Conservation (phyloP, 106 monocot species). For the Agapanthus africanus region DNA sequence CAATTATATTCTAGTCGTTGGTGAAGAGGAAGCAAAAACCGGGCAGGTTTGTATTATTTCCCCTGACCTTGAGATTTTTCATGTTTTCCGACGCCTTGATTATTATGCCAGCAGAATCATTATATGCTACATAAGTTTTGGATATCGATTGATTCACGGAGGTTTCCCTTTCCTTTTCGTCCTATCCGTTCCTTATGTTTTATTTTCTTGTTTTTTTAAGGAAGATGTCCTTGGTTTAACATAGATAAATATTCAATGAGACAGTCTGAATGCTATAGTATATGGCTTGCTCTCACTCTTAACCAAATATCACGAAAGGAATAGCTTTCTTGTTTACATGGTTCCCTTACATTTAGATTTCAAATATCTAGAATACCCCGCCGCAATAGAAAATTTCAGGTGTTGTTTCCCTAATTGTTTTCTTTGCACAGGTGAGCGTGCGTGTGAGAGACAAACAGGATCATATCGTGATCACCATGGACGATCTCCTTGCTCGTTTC, state of each 20-base stretch:
- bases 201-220: background rate
- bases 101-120: background rate
- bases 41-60: conserved; percentile 59
- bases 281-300: no score
- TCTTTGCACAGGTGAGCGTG: conserved; percentile 54
- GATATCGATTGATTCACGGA: background rate
- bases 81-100: background rate
- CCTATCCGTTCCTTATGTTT: background rate
- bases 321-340: no score
- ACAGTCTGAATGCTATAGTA: no score
- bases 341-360: no score
- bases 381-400: no score
- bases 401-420: background rate
- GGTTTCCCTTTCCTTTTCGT: background rate
- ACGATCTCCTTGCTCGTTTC: conserved; percentile 50
- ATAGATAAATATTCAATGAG: no score
- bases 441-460: conserved; percentile 60
- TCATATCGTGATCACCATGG: conserved; percentile 35
- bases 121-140: background rate
- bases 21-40: conserved; percentile 71
- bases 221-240: no score
- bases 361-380: no score
- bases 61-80: background rate
- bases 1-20: conserved; percentile 93
- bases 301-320: no score